phyloP scores from a whole-genome alignment of 805 yeast genomes.

The Candida palmyrensis region DNA sequence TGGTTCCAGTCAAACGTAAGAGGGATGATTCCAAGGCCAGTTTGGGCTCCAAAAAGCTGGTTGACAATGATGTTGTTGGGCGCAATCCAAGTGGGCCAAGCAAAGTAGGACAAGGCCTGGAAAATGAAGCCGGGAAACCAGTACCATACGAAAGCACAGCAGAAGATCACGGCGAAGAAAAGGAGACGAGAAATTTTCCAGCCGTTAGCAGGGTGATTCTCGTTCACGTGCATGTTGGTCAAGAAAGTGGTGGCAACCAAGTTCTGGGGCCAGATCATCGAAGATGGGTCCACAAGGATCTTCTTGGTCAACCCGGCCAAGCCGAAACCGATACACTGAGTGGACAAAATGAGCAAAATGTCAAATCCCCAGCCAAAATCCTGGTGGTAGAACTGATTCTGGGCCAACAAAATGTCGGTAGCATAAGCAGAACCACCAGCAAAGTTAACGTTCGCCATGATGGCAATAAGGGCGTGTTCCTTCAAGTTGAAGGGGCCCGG shows the following conservation, averaged over 20 bases:
- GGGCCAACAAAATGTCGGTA: constrained; percentile 51
- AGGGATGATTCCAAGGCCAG: constrained; percentile 64
- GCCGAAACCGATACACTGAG: constrained; percentile 65
- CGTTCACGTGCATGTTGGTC: constrained; percentile 47
- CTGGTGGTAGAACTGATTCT: constrained; percentile 42
- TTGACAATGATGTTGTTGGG: constrained; percentile 56
- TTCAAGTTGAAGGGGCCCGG: constrained; percentile 61
- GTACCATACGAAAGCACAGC: constrained; percentile 42
- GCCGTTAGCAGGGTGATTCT: constrained; percentile 51
- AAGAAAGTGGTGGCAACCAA: constrained; percentile 54
- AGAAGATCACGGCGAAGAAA: constrained; percentile 41
- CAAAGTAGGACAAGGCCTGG: constrained; percentile 53
- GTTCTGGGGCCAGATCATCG: constrained; percentile 69
- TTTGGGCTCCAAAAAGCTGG: constrained; percentile 56
- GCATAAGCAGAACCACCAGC: constrained; percentile 46
- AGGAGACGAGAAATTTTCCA: constrained; percentile 54
- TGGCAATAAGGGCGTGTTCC: constrained; percentile 54
- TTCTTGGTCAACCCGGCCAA: constrained; percentile 59
- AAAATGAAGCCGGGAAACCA: constrained; percentile 61
- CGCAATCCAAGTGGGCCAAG: constrained; percentile 65
- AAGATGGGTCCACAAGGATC: constrained; percentile 56
- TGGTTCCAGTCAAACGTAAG: constrained; percentile 68
- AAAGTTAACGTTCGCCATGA: constrained; percentile 15
- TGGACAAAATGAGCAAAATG: constrained; percentile 45
- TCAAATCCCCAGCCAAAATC: constrained; percentile 51